A percentile compares a stretch with the other conserved stretches of the same genome.
Conservation (phyloP, 2,329 filamentous ascomycete genomes). For the Xylaria arbuscula region DNA sequence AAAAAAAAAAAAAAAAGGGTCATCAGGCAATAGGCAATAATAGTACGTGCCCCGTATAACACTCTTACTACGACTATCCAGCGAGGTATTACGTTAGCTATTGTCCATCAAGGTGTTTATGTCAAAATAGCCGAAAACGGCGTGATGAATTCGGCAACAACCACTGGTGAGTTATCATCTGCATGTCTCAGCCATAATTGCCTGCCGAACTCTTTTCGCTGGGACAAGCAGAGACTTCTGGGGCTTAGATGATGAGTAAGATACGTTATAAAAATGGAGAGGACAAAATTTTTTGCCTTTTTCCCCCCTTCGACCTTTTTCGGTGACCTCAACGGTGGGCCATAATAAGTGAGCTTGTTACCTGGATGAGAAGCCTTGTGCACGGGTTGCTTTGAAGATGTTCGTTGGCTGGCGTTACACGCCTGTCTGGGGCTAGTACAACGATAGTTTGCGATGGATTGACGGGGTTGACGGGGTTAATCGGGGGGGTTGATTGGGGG, state of each 20-base stretch:
- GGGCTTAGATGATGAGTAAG: slow-evolving; percentile 32
- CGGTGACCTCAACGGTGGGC: slow-evolving; percentile 25
- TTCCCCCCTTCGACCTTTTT: slow-evolving; percentile 23
- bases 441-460: slow-evolving; percentile 11
- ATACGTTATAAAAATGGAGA: slow-evolving; percentile 31
- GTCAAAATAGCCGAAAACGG: slow-evolving; percentile 46
- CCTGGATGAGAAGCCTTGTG: slow-evolving; percentile 20
- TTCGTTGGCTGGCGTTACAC: slow-evolving; percentile 33
- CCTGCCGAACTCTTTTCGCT: slow-evolving; percentile 20
- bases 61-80: neutral
- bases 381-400: slow-evolving; percentile 33
- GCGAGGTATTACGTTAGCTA: neutral
- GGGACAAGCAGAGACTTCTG: slow-evolving; percentile 39
- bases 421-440: slow-evolving; percentile 28
- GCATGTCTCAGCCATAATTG: slow-evolving; percentile 37
- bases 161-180: slow-evolving; percentile 43
- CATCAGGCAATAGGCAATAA: neutral
- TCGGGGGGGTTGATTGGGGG: neutral
- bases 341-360: slow-evolving; percentile 25
- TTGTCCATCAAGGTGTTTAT: slow-evolving; percentile 30
- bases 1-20: slow-evolving; percentile 6
- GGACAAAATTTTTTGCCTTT: slow-evolving; percentile 39
- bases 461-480: slow-evolving; percentile 6
- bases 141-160: slow-evolving; percentile 33
- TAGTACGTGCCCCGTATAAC: slow-evolving; percentile 6